A percentile compares a stretch with the other conserved stretches of the same genome.
Conservation (phyloP, 2,329 filamentous ascomycete species). For the Penicillium sp. region DNA sequence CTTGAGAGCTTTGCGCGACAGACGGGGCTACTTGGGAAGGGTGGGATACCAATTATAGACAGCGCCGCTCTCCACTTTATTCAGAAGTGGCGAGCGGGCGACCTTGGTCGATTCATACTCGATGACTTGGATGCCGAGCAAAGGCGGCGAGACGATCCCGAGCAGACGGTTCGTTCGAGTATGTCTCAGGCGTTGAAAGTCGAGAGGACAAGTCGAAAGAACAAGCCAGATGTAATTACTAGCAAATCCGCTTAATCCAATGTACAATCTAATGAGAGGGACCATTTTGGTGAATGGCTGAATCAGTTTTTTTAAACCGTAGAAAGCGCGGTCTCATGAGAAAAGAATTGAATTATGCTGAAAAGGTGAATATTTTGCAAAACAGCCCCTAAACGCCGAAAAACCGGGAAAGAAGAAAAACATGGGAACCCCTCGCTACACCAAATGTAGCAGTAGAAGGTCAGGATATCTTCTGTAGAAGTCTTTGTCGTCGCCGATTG, state of each 20-base stretch:
- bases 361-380: slow-evolving; percentile 21
- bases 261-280: slow-evolving; percentile 30
- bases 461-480: slow-evolving; percentile 77
- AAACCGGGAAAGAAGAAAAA: slow-evolving; percentile 16
- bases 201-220: slow-evolving; percentile 40
- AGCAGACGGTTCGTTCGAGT: slow-evolving; percentile 42
- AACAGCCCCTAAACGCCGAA: slow-evolving; percentile 32
- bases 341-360: slow-evolving; percentile 6
- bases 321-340: slow-evolving; percentile 10
- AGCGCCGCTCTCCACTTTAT: slow-evolving; percentile 79
- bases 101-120: slow-evolving; percentile 75
- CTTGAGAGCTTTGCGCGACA: slow-evolving; percentile 71
- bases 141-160: slow-evolving; percentile 52
- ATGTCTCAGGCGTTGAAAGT: slow-evolving; percentile 50
- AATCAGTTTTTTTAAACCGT: slow-evolving; percentile 15
- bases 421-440: slow-evolving; percentile 11
- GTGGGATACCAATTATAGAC: slow-evolving; percentile 71
- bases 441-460: background rate
- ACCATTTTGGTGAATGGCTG: slow-evolving; percentile 7
- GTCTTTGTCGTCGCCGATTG: slow-evolving; percentile 77
- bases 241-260: slow-evolving; percentile 24
- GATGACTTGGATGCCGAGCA: slow-evolving; percentile 71
- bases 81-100: slow-evolving; percentile 77
- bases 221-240: slow-evolving; percentile 28
- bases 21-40: slow-evolving; percentile 75